A percentile compares a stretch with the other conserved stretches of the same genome.
phyloP scores from a whole-genome alignment of 495 filamentous ascomycete genomes.

The Podospora tetraspora region DNA sequence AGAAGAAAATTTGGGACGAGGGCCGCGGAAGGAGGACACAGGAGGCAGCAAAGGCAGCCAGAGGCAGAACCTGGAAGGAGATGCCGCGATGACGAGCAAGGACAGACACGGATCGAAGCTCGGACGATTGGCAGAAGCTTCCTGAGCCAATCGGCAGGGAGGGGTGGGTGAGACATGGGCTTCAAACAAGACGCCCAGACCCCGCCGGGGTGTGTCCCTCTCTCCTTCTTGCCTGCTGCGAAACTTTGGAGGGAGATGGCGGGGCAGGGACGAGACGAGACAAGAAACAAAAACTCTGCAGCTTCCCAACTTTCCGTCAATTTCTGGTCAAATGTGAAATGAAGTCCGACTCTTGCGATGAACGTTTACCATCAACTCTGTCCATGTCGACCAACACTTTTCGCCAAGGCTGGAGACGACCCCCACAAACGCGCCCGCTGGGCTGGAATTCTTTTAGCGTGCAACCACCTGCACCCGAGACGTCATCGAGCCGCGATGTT shows the following conservation, averaged over 20 bases:
- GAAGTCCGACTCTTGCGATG: background rate
- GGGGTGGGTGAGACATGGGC: conserved; percentile 1
- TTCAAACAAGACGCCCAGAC: conserved; percentile 2
- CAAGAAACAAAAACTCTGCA: background rate
- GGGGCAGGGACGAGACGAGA: background rate
- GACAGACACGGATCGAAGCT: conserved; percentile 10
- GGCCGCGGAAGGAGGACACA: background rate
- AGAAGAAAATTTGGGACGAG: background rate
- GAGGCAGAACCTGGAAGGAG: conserved; percentile 9
- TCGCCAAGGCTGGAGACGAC: too few species aligned
- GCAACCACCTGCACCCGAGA: background rate
- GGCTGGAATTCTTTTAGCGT: background rate
- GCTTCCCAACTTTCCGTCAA: background rate
- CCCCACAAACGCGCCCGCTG: background rate
- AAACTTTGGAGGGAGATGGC: background rate
- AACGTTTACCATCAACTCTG: background rate
- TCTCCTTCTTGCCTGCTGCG: background rate
- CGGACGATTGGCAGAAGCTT: conserved; percentile 19
- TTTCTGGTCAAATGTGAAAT: too few species aligned
- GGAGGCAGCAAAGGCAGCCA: conserved; percentile 1
- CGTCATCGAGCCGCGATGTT: background rate
- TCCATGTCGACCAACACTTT: too few species aligned
- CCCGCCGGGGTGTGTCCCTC: background rate
- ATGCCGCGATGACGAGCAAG: conserved; percentile 17
- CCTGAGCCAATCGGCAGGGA: conserved; percentile 3